Evolutionary conservation across 2,329 filamentous ascomycete genomes (phyloP), one percentile per base, ranked within the genome.

Genomic region (Cadophora luteo-olivacea): DNA sequence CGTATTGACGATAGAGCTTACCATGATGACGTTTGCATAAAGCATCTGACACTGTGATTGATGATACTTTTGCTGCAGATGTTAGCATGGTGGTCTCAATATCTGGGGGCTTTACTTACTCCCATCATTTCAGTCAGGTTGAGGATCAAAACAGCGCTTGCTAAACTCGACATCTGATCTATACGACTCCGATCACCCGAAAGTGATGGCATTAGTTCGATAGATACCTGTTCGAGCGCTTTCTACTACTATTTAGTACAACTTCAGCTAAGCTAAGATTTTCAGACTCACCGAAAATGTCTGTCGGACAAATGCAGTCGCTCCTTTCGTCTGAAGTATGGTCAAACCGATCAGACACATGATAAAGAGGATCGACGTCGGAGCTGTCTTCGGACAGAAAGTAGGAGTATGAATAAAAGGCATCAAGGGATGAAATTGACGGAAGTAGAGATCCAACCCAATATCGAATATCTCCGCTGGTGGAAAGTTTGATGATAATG

Each of bases 281-380:
- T 16, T 3, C 1, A 38, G 16, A 45, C 54, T 58, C 64, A 73
- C 72, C 41, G 72, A 71, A 66, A 74, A 74, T 24, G 71, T 69
- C 22, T 71, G 70, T 79, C 66, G 75, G 74, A 66, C 80, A 73
- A 86, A 86, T 36, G 79, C 81, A 0, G 82, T 81, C 12, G 84
- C 83, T 12, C 84, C 84, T 55, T 82, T 84, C 0, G 84, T 86
- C 9, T 83, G 84, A 49, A 86, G 73, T 62, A 85, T 81, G 61
- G 83, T 82, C 72, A 86, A 79, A 4, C 84, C 84, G 41, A 86
- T 83, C 16, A 86, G 79, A 71, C 83, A 85, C 82, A 86, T 86
- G 25, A 81, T 81, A 60, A 85, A 82, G 0, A 86, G 75, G 22
- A 86, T 75, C 11, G 83, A 80, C 25, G 79, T 77, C 24, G 81